Conservation (phyloP, 768 basidiomycete genomes). For the Hysterangium stoloniferum region DNA sequence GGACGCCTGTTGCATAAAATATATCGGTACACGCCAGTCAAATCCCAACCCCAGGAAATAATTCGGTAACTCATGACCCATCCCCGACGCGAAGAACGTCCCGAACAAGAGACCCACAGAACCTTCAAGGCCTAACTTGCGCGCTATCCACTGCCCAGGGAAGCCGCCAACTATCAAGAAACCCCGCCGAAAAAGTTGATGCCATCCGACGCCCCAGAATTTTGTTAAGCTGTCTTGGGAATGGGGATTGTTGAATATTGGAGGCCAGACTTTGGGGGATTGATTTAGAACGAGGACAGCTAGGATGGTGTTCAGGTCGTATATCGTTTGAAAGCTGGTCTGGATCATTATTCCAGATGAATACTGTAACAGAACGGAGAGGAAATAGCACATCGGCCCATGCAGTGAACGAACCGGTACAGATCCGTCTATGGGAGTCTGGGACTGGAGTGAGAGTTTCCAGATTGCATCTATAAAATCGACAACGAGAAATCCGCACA, state of each 20-base stretch:
- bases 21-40: neutral
- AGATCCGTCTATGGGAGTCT: neutral
- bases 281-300: neutral
- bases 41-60: neutral
- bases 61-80: neutral
- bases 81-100: neutral
- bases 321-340: neutral
- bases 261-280: too few species aligned
- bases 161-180: neutral
- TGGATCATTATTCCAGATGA: neutral
- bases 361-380: neutral
- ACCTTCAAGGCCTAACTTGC: neutral
- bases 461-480: neutral
- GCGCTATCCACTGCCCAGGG: neutral
- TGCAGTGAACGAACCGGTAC: neutral
- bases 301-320: neutral
- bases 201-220: neutral
- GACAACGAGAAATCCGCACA: neutral
- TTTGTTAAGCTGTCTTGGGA: neutral
- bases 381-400: neutral
- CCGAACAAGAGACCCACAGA: conserved; percentile 18
- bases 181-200: neutral
- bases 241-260: neutral
- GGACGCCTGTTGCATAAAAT: neutral
- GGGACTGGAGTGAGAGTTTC: neutral